Evolutionary conservation across 352 stramenopile species (phyloP).

Genomic region (Phytophthora capsici): DNA sequence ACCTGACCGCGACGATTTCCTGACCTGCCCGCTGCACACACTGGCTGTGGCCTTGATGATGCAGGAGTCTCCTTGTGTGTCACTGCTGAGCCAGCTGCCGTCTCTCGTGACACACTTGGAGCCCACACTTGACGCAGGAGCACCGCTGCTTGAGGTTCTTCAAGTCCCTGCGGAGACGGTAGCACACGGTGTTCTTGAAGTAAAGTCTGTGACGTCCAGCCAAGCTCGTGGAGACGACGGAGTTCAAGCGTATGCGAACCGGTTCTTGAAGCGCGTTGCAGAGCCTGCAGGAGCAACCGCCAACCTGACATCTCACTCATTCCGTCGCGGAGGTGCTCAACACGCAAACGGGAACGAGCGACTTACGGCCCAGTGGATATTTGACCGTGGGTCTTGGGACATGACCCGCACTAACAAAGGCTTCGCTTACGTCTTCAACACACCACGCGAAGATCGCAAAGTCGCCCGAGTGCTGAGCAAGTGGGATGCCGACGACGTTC

Average conservation of each 20-base stretch:
- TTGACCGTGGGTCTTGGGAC: too few relatives aligned
- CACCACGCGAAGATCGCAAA: slow-evolving; percentile 7
- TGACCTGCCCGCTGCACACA: neutral
- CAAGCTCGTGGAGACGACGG: slow-evolving; percentile 2
- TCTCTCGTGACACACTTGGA: neutral
- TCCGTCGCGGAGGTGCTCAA: slow-evolving; percentile 29
- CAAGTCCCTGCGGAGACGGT: too few relatives aligned
- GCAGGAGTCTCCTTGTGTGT: too few relatives aligned
- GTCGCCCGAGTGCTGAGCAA: too few relatives aligned
- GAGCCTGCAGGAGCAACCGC: slow-evolving; percentile 5
- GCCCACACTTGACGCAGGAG: neutral
- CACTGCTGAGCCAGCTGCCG: neutral
- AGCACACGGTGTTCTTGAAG: too few relatives aligned
- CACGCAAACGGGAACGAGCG: too few relatives aligned
- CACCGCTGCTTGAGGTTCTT: neutral
- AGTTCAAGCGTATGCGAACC: slow-evolving; percentile 31
- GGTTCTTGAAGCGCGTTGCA: slow-evolving; percentile 26
- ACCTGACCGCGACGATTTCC: neutral
- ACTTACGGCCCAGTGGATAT: too few relatives aligned
- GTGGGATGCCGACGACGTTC: too few relatives aligned
- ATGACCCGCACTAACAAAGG: neutral
- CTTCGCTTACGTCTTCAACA: neutral
- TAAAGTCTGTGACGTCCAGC: too few relatives aligned
- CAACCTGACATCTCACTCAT: slow-evolving; percentile 37
- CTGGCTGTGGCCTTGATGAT: neutral